Evolutionary conservation across 2,329 filamentous ascomycete genomes (phyloP).

Genomic region (Fusarium sp.): DNA sequence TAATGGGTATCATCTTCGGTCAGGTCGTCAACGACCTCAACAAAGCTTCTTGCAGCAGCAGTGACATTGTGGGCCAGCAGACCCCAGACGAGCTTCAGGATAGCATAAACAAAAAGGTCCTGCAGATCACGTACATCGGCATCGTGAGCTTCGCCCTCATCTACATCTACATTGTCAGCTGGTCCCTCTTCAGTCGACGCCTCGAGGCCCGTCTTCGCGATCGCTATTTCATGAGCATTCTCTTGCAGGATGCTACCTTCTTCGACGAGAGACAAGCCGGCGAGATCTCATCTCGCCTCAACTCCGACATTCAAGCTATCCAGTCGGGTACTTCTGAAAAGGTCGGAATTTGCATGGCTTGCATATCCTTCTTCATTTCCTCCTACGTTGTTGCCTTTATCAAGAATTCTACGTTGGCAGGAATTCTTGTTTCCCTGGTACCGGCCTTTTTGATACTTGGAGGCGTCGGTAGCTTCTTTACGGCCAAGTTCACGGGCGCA

Average conservation of each 20-base stretch:
- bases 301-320: slow-evolving; percentile 74
- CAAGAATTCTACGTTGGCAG: slow-evolving; percentile 71
- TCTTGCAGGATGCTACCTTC: slow-evolving; percentile 72
- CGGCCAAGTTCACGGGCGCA: slow-evolving; percentile 61
- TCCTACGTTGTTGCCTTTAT: slow-evolving; percentile 76
- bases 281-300: slow-evolving; percentile 72
- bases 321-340: slow-evolving; percentile 78
- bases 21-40: slow-evolving; percentile 73
- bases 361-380: slow-evolving; percentile 74
- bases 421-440: slow-evolving; percentile 72
- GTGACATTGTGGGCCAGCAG: slow-evolving; percentile 38
- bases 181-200: slow-evolving; percentile 73
- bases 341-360: slow-evolving; percentile 73
- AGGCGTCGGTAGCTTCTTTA: slow-evolving; percentile 65
- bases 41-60: slow-evolving; percentile 62
- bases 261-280: slow-evolving; percentile 73
- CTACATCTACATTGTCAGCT: slow-evolving; percentile 73
- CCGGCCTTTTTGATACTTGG: slow-evolving; percentile 73
- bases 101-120: slow-evolving; percentile 67
- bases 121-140: slow-evolving; percentile 72
- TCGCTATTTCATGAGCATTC: slow-evolving; percentile 67
- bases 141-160: slow-evolving; percentile 73
- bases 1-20: slow-evolving; percentile 74
- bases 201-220: slow-evolving; percentile 73
- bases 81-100: slow-evolving; percentile 50